Evolutionary conservation across 139 green algal genomes (phyloP).

Genomic region (Coelastrella sp.): DNA sequence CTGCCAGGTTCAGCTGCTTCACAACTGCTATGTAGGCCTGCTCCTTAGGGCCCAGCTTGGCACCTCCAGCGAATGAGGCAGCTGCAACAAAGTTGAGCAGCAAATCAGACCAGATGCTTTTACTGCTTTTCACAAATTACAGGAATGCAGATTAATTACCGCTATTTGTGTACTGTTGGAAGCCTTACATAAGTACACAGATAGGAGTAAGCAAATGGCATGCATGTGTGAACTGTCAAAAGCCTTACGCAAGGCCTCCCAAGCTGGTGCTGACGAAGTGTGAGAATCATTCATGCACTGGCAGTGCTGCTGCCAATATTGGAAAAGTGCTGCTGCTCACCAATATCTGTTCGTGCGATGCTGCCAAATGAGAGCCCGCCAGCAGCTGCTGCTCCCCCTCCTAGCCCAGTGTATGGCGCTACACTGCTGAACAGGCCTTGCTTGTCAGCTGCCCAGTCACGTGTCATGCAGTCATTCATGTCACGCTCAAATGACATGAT

Average conservation of each 20-base stretch:
- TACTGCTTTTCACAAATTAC: no score
- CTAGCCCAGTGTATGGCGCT: constrained; percentile 59
- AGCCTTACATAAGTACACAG: neutral
- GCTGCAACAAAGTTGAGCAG: neutral
- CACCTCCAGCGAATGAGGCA: constrained; percentile 4
- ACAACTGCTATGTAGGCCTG: constrained; percentile 78
- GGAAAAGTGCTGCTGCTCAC: neutral
- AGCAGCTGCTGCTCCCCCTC: neutral
- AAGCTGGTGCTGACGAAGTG: no score
- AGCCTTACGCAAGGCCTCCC: no score
- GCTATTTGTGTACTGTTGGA: neutral
- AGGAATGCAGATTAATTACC: neutral
- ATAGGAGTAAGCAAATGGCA: neutral
- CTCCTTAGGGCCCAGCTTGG: constrained; percentile 44
- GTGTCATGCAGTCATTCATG: constrained; percentile 77
- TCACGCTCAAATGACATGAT: constrained; percentile 81
- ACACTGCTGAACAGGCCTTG: constrained; percentile 74
- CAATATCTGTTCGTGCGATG: neutral
- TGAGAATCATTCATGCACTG: no score
- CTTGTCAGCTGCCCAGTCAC: constrained; percentile 83
- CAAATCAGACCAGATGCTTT: neutral
- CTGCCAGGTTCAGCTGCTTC: constrained; percentile 30
- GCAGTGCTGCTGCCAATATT: neutral
- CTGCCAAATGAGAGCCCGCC: constrained; percentile 39
- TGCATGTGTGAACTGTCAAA: neutral